Evolutionary conservation across 768 basidiomycete genomes (phyloP).

Genomic region (Brasilioporus rufonigricans): DNA sequence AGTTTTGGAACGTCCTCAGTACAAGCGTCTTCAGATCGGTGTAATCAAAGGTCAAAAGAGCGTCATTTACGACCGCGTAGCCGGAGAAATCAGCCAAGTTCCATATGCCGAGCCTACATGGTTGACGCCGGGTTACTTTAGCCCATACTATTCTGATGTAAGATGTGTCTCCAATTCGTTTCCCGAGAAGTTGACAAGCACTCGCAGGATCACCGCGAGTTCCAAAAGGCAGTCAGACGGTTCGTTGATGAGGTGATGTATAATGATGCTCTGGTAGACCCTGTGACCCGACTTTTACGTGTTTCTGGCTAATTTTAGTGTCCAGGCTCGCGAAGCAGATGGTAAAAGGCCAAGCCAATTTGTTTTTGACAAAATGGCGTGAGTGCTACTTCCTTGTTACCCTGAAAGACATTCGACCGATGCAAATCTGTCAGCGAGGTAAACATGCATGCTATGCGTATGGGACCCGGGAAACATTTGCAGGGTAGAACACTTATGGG

Average conservation of each 20-base stretch:
- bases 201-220: slow-evolving; percentile 44
- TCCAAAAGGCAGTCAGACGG: slow-evolving; percentile 49
- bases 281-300: slow-evolving; percentile 1
- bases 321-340: slow-evolving; percentile 71
- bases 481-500: slow-evolving; percentile 72
- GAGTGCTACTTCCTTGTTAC: slow-evolving; percentile 12
- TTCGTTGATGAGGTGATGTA: slow-evolving; percentile 70
- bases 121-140: slow-evolving; percentile 66
- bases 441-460: slow-evolving; percentile 84
- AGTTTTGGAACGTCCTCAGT: slow-evolving; percentile 74
- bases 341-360: slow-evolving; percentile 82
- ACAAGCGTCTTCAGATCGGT: slow-evolving; percentile 73
- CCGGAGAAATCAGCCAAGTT: slow-evolving; percentile 66
- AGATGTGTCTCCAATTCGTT: slow-evolving; percentile 12
- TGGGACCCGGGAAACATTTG: slow-evolving; percentile 88
- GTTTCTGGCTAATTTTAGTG: slow-evolving; percentile 12
- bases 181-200: slow-evolving; percentile 5
- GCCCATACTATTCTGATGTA: slow-evolving; percentile 68
- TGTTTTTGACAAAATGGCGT: slow-evolving; percentile 85
- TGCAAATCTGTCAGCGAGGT: slow-evolving; percentile 41
- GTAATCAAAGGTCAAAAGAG: slow-evolving; percentile 60
- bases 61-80: slow-evolving; percentile 44
- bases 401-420: background rate
- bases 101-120: slow-evolving; percentile 91
- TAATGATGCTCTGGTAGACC: slow-evolving; percentile 35